These are phyloP conservation scores for Podospora appendiculata DNA, from an alignment of 495 filamentous ascomycete species.

Conservation along the genomic window DNA sequence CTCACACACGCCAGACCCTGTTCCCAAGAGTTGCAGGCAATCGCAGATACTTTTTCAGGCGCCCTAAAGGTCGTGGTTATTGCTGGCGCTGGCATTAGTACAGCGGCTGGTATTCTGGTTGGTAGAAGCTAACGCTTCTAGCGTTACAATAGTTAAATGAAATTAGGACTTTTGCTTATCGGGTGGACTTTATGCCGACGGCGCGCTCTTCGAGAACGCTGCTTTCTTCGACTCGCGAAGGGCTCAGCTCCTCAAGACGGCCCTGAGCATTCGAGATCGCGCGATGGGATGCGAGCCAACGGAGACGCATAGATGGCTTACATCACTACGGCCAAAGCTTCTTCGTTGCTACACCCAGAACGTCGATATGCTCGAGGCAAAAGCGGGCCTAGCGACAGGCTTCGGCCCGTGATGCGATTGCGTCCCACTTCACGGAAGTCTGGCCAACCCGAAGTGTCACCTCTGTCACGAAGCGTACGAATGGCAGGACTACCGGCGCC, in stretches of 20 bases:
- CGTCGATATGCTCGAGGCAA: constrained; percentile 3
- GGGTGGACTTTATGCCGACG: constrained; percentile 1
- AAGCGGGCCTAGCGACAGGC: background rate
- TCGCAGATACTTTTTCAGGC: constrained; percentile 39
- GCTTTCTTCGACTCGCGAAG: constrained; percentile 2
- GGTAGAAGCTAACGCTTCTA: constrained; percentile 11
- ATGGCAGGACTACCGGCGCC: constrained; percentile 1
- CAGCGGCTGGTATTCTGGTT: constrained; percentile 49
- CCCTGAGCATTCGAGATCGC: constrained; percentile 1
- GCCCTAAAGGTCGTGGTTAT: constrained; percentile 42
- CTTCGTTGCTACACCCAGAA: constrained; percentile 4
- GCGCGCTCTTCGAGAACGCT: constrained; percentile 3
- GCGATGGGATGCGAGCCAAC: background rate
- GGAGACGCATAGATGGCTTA: constrained; percentile 2
- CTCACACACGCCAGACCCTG: background rate
- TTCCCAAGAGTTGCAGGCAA: constrained; percentile 28
- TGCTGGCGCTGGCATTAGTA: constrained; percentile 48
- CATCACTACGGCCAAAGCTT: constrained; percentile 1
- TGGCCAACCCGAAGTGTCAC: constrained; percentile 1
- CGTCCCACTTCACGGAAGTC: constrained; percentile 3
- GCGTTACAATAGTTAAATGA: background rate
- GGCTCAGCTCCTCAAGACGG: constrained; percentile 2
- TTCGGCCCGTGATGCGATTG: constrained; percentile 1
- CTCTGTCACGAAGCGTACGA: constrained; percentile 4
- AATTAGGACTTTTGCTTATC: constrained; percentile 2